Evolutionary conservation across 2,329 filamentous ascomycete genomes (phyloP).

Genomic region (Verticillium tricorpus): DNA sequence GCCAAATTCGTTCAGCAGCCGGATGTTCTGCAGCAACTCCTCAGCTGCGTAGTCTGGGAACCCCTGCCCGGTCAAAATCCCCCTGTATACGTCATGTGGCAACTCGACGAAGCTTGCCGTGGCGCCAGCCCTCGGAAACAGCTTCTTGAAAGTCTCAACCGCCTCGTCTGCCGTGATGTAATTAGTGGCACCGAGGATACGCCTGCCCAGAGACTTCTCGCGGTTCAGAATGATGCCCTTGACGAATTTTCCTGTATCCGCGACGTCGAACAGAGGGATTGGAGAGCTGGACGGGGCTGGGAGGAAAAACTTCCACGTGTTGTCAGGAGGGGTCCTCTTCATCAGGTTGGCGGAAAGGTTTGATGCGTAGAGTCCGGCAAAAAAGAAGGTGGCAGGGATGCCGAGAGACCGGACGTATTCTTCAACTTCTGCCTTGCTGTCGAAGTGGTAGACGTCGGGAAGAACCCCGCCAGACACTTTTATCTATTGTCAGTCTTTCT

Average conservation of each 20-base stretch:
- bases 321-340: slow-evolving; percentile 16
- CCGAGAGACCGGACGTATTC: slow-evolving; percentile 47
- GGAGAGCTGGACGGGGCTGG: slow-evolving; percentile 21
- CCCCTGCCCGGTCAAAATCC: neutral
- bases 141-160: slow-evolving; percentile 18
- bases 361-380: slow-evolving; percentile 51
- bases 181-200: slow-evolving; percentile 28
- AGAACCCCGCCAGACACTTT: slow-evolving; percentile 26
- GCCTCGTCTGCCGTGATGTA: slow-evolving; percentile 28
- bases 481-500: neutral
- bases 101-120: slow-evolving; percentile 23
- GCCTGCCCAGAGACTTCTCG: slow-evolving; percentile 21
- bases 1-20: slow-evolving; percentile 33
- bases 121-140: slow-evolving; percentile 30
- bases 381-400: slow-evolving; percentile 46
- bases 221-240: slow-evolving; percentile 20
- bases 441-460: slow-evolving; percentile 43
- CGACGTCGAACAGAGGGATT: slow-evolving; percentile 29
- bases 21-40: slow-evolving; percentile 37
- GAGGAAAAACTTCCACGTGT: slow-evolving; percentile 25
- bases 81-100: slow-evolving; percentile 24
- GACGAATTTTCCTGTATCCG: slow-evolving; percentile 37
- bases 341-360: slow-evolving; percentile 32
- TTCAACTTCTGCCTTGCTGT: slow-evolving; percentile 52
- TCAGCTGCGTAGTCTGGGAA: slow-evolving; percentile 19